Conservation (phyloP, 768 basidiomycete genomes). For the Russula ochroleuca region DNA sequence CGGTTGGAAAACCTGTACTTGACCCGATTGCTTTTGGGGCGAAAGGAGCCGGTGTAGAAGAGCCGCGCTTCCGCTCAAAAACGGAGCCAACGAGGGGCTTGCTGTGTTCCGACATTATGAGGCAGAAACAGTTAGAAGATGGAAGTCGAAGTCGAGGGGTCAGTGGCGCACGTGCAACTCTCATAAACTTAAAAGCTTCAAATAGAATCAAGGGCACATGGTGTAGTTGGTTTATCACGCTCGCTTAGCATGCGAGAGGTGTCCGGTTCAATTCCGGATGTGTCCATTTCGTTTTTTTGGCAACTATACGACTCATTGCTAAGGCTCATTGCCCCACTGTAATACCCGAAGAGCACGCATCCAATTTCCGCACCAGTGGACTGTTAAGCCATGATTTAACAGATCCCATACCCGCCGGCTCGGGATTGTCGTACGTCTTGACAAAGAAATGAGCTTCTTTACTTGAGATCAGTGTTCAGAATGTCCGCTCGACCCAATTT, state of each 20-base stretch:
- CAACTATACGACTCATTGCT: too few relatives aligned
- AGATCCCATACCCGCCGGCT: too few relatives aligned
- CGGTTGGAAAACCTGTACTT: constrained; percentile 40
- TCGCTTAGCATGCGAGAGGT: constrained; percentile 27
- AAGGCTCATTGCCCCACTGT: too few relatives aligned
- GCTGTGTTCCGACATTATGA: constrained; percentile 20
- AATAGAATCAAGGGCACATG: constrained; percentile 4
- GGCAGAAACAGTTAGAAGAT: not conserved
- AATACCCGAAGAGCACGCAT: too few relatives aligned
- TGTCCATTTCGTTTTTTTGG: constrained; percentile 9
- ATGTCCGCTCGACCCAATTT: too few relatives aligned
- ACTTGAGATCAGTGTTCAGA: not conserved
- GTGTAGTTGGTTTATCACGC: constrained; percentile 28
- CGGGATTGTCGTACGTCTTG: too few relatives aligned
- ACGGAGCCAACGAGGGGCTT: constrained; percentile 44
- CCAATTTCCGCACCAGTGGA: too few relatives aligned
- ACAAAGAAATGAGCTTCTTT: not conserved
- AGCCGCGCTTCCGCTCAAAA: constrained; percentile 39
- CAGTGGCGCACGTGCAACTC: not conserved
- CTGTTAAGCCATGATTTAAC: too few relatives aligned
- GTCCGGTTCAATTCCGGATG: constrained; percentile 27
- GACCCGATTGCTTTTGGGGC: constrained; percentile 25
- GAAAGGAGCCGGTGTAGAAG: constrained; percentile 31
- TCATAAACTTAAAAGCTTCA: not conserved
- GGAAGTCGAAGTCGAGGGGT: not conserved